Evolutionary conservation across 2,329 filamentous ascomycete genomes (phyloP), one percentile per base, ranked within the genome.

Genomic region (Didymellaceae sp.): DNA sequence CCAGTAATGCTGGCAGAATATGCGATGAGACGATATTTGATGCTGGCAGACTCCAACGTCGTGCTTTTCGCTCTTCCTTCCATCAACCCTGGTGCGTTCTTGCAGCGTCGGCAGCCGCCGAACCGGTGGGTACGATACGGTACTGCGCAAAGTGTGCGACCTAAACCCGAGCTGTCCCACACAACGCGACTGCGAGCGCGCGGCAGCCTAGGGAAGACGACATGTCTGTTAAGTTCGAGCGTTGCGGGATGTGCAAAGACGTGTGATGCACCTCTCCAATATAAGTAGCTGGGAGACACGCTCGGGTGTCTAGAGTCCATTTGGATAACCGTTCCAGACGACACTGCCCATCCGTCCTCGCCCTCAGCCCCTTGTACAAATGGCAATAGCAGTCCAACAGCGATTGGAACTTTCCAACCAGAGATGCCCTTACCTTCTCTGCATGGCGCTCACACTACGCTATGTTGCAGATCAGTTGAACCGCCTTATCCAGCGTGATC

Each of bases 101-200:
- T 24, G 21, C 30, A 46, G 21, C 47, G 41, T 39, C 47, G 47
- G 41, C 20, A 5, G 40, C 35, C 47, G 40, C 47, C 41, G 47
- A 37, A 14, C 39, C 22, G 22, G 46, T 45, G 39, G 39, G 22
- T 42, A 42, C 24, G n/a, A n/a, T n/a, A n/a, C n/a, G n/a, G n/a
- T n/a, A n/a, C 6, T 13, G 8, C 17, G 24, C 24, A 5, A 26
- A 22, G 30, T 38, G 31, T 34, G 31, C 45, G 21, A 43, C 32
- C 6, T 17, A 17, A 17, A 17, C 31, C 5, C n/a, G n/a, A n/a
- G n/a, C n/a, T n/a, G n/a, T n/a, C n/a, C n/a, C n/a, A n/a, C n/a
- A n/a, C n/a, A n/a, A n/a, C n/a, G n/a, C n/a, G n/a, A n/a, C n/a
- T n/a, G n/a, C n/a, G n/a, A n/a, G n/a, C n/a, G n/a, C n/a, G n/a